phyloP scores from a whole-genome alignment of 768 basidiomycete genomes.

The Mycena pura region DNA sequence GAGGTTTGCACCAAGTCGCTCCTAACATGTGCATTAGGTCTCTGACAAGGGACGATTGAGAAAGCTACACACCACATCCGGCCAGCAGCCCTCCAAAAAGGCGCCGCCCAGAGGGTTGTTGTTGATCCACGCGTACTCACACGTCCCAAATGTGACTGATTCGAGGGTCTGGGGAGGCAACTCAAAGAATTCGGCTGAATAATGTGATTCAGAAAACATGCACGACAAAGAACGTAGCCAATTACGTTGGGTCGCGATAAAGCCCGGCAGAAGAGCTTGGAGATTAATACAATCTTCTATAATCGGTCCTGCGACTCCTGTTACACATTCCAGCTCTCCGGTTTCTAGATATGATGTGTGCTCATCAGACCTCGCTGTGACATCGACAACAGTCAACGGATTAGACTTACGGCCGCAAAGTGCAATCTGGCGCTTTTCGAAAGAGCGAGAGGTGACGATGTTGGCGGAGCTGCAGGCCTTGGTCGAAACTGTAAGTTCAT shows the following conservation, averaged over 20 bases:
- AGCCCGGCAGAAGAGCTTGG: neutral
- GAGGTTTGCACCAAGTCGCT: neutral
- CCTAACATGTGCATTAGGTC: neutral
- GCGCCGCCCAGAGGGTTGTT: slow-evolving; percentile 6
- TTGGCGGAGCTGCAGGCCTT: slow-evolving; percentile 9
- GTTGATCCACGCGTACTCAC: slow-evolving; percentile 18
- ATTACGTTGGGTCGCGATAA: neutral
- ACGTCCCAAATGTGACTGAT: slow-evolving; percentile 17
- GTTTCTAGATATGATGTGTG: neutral
- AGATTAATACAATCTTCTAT: neutral
- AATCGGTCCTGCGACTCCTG: neutral
- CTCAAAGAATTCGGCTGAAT: neutral
- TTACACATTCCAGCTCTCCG: neutral
- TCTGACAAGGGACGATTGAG: neutral
- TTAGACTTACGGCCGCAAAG: neutral
- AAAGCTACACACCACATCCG: neutral
- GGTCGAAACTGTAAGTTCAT: slow-evolving; percentile 7
- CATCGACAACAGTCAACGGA: neutral
- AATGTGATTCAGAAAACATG: neutral
- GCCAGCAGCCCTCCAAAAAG: slow-evolving; percentile 1
- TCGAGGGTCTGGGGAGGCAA: slow-evolving; percentile 8
- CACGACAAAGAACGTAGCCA: neutral
- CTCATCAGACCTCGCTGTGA: neutral
- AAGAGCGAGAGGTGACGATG: neutral
- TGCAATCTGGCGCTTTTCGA: neutral